phyloP scores from a whole-genome alignment of 768 basidiomycete genomes.

The Amanita pallidorosea region DNA sequence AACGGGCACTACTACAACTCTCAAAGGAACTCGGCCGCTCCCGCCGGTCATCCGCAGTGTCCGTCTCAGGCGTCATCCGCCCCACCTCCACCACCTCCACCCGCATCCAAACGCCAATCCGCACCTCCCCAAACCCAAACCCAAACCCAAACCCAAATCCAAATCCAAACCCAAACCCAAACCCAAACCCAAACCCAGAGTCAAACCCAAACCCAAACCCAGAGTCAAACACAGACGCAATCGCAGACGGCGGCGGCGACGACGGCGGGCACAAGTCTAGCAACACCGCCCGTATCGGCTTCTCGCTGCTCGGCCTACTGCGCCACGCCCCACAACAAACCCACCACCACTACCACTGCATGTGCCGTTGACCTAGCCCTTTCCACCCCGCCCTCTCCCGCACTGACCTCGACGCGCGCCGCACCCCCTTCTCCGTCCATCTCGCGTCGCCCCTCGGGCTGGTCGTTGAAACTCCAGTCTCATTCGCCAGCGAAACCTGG shows the following conservation, averaged over 20 bases:
- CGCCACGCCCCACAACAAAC: no score
- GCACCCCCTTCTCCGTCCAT: background rate
- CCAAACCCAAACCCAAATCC: background rate
- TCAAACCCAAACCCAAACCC: no score
- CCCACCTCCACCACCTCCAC: background rate
- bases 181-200: background rate
- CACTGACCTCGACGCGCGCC: no score
- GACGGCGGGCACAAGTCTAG: background rate
- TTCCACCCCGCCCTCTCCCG: background rate
- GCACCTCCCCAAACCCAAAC: background rate
- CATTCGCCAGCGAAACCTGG: no score
- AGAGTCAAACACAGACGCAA: no score
- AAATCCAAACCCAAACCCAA: background rate
- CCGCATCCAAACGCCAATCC: background rate
- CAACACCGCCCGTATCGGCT: background rate
- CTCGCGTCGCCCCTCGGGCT: background rate
- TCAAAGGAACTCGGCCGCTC: background rate
- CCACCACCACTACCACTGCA: no score
- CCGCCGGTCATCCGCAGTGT: background rate
- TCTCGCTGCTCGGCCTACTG: no score
- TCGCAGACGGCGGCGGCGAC: no score
- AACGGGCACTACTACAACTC: background rate
- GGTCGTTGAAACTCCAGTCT: background rate
- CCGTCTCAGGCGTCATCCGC: background rate
- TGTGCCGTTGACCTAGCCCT: no score